Percentiles rank a stretch among this genome's conserved stretches.
Evolutionary conservation across 2,329 filamentous ascomycete genomes (phyloP).

Genomic region (Chalara sp.): DNA sequence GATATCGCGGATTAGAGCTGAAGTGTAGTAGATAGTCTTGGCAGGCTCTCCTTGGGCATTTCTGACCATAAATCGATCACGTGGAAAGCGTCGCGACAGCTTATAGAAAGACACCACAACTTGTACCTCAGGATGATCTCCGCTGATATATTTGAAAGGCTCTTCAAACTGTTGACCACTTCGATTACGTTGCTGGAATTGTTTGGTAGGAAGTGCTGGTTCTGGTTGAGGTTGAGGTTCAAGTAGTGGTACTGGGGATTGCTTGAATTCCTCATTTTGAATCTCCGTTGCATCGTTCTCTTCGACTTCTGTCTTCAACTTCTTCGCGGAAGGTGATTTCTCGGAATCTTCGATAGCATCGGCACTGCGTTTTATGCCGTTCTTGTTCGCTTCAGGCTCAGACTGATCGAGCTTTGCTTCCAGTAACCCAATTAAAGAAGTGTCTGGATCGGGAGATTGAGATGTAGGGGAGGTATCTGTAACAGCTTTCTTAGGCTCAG

Average conservation of each 20-base stretch:
- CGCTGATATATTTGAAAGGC: conserved; percentile 83
- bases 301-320: conserved; percentile 34
- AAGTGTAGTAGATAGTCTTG: conserved; percentile 97
- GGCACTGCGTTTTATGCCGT: conserved; percentile 28
- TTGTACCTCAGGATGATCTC: conserved; percentile 68
- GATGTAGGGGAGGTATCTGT: conserved; percentile 31
- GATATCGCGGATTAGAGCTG: conserved; percentile 75
- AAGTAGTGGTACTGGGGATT: conserved; percentile 25
- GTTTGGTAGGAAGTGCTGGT: conserved; percentile 14
- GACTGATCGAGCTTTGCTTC: conserved; percentile 26
- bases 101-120: conserved; percentile 80
- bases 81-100: conserved; percentile 76
- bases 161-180: conserved; percentile 61
- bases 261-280: conserved; percentile 27
- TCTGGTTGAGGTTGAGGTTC: conserved; percentile 22
- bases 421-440: conserved; percentile 35
- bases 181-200: conserved; percentile 11
- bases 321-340: conserved; percentile 31
- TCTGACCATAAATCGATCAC: conserved; percentile 90
- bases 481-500: conserved; percentile 38
- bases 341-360: conserved; percentile 20
- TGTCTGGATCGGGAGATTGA: conserved; percentile 13
- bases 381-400: conserved; percentile 5
- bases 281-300: conserved; percentile 25
- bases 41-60: conserved; percentile 83